A percentile compares a stretch with the other conserved stretches of the same genome.
Conservation (phyloP, 1,284 basidiomycete genomes). For the Calocybe gambosa region DNA sequence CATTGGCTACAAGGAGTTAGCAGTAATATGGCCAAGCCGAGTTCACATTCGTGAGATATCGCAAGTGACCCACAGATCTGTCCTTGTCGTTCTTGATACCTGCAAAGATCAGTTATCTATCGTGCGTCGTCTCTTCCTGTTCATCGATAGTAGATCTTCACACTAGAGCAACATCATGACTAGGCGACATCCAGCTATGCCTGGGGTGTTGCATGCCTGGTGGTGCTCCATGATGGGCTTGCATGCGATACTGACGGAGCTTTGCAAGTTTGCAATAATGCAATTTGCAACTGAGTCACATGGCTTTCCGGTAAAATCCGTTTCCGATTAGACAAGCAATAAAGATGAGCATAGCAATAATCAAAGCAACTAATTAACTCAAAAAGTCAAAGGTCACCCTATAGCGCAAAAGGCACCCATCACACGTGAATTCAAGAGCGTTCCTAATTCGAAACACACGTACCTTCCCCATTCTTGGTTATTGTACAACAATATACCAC, state of each 20-base stretch:
- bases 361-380: conserved; percentile 23
- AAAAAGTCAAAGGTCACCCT: conserved; percentile 56
- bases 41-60: not conserved
- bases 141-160: not conserved
- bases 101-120: not conserved
- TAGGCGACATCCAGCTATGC: not conserved
- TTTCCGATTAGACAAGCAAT: conserved; percentile 8
- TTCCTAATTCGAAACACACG: conserved; percentile 26
- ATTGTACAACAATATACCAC: conserved; percentile 67
- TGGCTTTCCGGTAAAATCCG: conserved; percentile 12
- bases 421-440: not conserved
- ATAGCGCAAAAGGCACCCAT: conserved; percentile 2
- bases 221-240: not conserved
- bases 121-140: conserved; percentile 1
- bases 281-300: conserved; percentile 9
- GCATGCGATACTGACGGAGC: conserved; percentile 14
- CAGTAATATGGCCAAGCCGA: not conserved
- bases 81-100: not conserved
- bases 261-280: conserved; percentile 6
- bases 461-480: conserved; percentile 71
- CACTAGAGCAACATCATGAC: not conserved
- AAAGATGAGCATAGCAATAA: conserved; percentile 2
- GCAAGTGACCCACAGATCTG: not conserved
- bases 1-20: conserved; percentile 4
- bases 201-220: too few species aligned